phyloP scores from a whole-genome alignment of 2,329 filamentous ascomycete genomes.

The Alternaria solani region DNA sequence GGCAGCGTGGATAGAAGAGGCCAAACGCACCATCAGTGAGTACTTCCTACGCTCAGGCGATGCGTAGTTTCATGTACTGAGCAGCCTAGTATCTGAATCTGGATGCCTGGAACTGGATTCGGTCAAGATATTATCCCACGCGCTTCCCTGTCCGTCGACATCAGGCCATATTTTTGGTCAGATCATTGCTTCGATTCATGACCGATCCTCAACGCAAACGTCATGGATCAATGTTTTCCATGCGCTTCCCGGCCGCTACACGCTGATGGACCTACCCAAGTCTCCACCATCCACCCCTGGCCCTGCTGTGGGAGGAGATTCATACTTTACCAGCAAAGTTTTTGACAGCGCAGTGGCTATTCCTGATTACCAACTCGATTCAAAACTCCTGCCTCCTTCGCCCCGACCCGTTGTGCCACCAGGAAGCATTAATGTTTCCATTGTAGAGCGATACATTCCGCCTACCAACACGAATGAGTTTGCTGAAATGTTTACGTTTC shows the following conservation, averaged over 20 bases:
- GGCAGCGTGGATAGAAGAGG: slow-evolving; percentile 42
- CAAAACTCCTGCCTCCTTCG: slow-evolving; percentile 58
- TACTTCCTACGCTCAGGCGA: neutral
- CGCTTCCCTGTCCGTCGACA: slow-evolving; percentile 63
- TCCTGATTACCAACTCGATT: slow-evolving; percentile 65
- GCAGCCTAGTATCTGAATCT: slow-evolving; percentile 42
- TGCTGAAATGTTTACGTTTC: slow-evolving; percentile 63
- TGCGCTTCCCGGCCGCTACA: slow-evolving; percentile 69
- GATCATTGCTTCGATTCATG: slow-evolving; percentile 64
- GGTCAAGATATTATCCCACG: slow-evolving; percentile 67
- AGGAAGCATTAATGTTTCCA: slow-evolving; percentile 66
- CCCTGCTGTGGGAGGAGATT: slow-evolving; percentile 59
- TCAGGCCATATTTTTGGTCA: slow-evolving; percentile 62
- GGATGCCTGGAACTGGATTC: slow-evolving; percentile 48
- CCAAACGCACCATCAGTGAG: slow-evolving; percentile 47
- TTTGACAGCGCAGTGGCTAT: slow-evolving; percentile 70
- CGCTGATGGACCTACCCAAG: slow-evolving; percentile 66
- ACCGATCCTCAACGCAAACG: slow-evolving; percentile 60
- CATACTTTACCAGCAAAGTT: slow-evolving; percentile 69
- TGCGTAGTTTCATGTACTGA: slow-evolving; percentile 15
- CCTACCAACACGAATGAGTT: slow-evolving; percentile 67
- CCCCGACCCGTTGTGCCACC: slow-evolving; percentile 68
- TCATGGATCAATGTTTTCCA: slow-evolving; percentile 71
- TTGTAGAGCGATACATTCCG: slow-evolving; percentile 72
- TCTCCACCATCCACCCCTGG: slow-evolving; percentile 69